Evolutionary conservation across 306 rosid genomes (phyloP).

Genomic region (Sicyos baderoa): DNA sequence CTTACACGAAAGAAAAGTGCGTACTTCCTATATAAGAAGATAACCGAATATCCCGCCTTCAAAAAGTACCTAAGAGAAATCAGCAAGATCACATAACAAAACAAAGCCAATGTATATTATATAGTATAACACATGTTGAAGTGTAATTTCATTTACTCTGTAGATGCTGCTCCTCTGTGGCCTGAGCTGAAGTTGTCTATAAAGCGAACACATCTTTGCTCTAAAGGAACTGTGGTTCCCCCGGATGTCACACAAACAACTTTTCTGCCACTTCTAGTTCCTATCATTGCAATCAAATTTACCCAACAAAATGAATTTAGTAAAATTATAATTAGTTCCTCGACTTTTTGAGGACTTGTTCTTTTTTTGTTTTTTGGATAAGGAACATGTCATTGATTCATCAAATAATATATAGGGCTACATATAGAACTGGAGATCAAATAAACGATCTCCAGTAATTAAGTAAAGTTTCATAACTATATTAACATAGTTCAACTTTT

Average conservation of each 20-base stretch:
- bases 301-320: not conserved
- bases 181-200: conserved; percentile 98
- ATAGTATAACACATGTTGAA: not conserved
- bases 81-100: conserved; percentile 10
- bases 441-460: no score
- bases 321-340: not conserved
- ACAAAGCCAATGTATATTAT: not conserved
- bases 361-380: no score
- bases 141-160: conserved; percentile 52
- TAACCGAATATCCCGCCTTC: conserved; percentile 89
- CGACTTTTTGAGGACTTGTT: not conserved
- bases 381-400: no score
- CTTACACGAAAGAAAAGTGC: not conserved
- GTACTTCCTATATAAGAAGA: conserved; percentile 65
- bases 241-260: conserved; percentile 89
- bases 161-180: conserved; percentile 92
- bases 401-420: no score
- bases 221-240: conserved; percentile 93
- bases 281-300: conserved; percentile 20
- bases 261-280: conserved; percentile 40
- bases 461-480: no score
- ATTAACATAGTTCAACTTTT: no score
- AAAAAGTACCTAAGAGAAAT: conserved; percentile 56
- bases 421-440: no score
- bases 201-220: conserved; percentile 78